Conservation (phyloP, 2,329 filamentous ascomycete species). For the Neofusicoccum laricinum region DNA sequence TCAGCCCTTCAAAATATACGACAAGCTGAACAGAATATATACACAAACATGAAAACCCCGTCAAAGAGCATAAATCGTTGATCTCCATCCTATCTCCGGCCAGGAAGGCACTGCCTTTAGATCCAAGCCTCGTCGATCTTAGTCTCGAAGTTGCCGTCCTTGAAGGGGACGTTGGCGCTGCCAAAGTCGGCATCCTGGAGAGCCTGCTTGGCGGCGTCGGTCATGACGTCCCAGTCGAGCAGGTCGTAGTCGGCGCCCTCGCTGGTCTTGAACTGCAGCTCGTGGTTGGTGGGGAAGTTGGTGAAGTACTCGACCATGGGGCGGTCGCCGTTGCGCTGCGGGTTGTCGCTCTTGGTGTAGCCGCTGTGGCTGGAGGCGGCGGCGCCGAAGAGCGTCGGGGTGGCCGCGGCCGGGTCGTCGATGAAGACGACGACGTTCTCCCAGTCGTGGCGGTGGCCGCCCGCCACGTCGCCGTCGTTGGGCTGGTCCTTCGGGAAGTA, state of each 20-base stretch:
- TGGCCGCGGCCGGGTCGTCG: constrained; percentile 22
- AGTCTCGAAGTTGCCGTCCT: constrained; percentile 22
- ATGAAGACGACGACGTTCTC: constrained; percentile 37
- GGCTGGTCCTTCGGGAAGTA: constrained; percentile 49
- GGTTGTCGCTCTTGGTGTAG: constrained; percentile 28
- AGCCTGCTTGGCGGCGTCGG: constrained; percentile 33
- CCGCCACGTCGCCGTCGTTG: constrained; percentile 26
- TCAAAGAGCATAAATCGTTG: no score
- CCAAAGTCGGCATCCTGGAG: constrained; percentile 42
- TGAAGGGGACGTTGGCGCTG: constrained; percentile 43
- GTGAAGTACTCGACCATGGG: constrained; percentile 36
- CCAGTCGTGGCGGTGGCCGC: constrained; percentile 44
- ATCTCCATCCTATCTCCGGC: no score
- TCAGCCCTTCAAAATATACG: no score
- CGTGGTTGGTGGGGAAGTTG: constrained; percentile 26
- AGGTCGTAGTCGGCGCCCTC: constrained; percentile 19
- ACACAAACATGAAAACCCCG: no score
- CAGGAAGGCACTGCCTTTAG: not conserved
- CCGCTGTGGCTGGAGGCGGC: constrained; percentile 40
- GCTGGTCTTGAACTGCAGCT: not conserved
- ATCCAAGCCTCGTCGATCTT: constrained; percentile 17
- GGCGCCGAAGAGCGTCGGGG: constrained; percentile 36
- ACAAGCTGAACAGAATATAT: no score
- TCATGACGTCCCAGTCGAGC: constrained; percentile 45
- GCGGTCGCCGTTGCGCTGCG: constrained; percentile 22